A percentile compares a stretch with the other conserved stretches of the same genome.
Conservation (phyloP, 768 basidiomycete species). For the Suillus paluster region DNA sequence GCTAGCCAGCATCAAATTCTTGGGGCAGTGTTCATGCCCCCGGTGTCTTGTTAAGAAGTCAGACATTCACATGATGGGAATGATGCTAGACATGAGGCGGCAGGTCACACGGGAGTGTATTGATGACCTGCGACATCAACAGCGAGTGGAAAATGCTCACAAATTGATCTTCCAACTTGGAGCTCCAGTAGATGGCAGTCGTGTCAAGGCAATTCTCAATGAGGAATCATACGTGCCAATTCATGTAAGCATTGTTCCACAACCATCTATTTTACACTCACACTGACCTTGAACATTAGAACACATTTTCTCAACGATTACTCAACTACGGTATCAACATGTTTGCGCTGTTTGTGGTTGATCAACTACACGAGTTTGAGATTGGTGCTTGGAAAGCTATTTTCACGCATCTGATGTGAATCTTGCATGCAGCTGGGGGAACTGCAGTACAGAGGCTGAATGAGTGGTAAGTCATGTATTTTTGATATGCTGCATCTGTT, state of each 20-base stretch:
- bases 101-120: conserved; percentile 5
- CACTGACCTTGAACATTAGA: neutral
- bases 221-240: conserved; percentile 6
- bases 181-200: conserved; percentile 2
- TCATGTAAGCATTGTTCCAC: conserved; percentile 2
- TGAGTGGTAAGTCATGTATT: neutral
- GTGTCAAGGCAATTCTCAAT: conserved; percentile 9
- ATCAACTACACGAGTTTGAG: too few relatives aligned
- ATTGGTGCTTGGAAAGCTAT: too few relatives aligned
- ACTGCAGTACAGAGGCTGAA: neutral
- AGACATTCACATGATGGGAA: conserved; percentile 16
- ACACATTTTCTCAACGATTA: conserved; percentile 28
- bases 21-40: conserved; percentile 26
- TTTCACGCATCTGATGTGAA: too few relatives aligned
- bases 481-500: neutral
- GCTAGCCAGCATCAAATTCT: conserved; percentile 24
- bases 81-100: conserved; percentile 6
- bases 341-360: conserved; percentile 29
- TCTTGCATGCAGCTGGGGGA: too few relatives aligned
- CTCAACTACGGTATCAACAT: conserved; percentile 21
- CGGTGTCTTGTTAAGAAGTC: conserved; percentile 17
- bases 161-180: conserved; percentile 13
- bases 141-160: conserved; percentile 10
- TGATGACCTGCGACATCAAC: neutral
- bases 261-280: neutral